These are phyloP conservation scores for Saturnispora kantuleensis DNA, from an alignment of 805 yeast species.

Conservation along the genomic window DNA sequence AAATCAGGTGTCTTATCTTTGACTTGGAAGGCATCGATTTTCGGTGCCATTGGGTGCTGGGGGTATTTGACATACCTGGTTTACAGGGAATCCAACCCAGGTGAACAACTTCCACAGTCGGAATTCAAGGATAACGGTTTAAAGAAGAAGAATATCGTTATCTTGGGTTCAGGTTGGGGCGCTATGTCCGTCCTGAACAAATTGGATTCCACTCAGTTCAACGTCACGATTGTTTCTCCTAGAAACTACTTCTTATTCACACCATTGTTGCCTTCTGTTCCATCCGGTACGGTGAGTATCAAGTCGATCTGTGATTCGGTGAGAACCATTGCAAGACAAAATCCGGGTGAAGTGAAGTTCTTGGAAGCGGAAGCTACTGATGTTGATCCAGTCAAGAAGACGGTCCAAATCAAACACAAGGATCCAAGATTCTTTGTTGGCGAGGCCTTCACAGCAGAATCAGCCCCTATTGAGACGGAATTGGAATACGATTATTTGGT, in stretches of 20 bases:
- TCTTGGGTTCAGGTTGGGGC: conserved; percentile 93
- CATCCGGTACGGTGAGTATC: conserved; percentile 84
- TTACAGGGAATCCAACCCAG: conserved; percentile 54
- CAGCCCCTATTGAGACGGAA: conserved; percentile 35
- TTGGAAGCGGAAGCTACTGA: conserved; percentile 86
- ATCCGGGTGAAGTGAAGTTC: conserved; percentile 68
- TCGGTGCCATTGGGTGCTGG: conserved; percentile 40
- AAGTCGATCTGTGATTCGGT: conserved; percentile 94
- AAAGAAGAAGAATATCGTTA: conserved; percentile 64
- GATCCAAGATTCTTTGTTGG: conserved; percentile 46
- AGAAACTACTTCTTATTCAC: conserved; percentile 93
- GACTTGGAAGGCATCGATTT: conserved; percentile 40
- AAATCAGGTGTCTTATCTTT: conserved; percentile 26
- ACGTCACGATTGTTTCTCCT: conserved; percentile 85
- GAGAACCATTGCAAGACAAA: conserved; percentile 68
- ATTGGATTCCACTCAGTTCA: conserved; percentile 77
- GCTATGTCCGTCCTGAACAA: conserved; percentile 75
- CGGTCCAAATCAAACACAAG: conserved; percentile 49
- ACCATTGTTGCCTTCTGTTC: conserved; percentile 90
- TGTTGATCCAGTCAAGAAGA: conserved; percentile 64
- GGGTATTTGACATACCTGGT: conserved; percentile 56
- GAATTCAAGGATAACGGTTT: conserved; percentile 38
- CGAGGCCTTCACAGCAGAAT: conserved; percentile 40
- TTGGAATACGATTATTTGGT: conserved; percentile 73
- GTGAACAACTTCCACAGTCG: conserved; percentile 49